These are phyloP conservation scores for Cairneyella variabilis DNA, from an alignment of 495 filamentous ascomycete species.

Conservation along the genomic window DNA sequence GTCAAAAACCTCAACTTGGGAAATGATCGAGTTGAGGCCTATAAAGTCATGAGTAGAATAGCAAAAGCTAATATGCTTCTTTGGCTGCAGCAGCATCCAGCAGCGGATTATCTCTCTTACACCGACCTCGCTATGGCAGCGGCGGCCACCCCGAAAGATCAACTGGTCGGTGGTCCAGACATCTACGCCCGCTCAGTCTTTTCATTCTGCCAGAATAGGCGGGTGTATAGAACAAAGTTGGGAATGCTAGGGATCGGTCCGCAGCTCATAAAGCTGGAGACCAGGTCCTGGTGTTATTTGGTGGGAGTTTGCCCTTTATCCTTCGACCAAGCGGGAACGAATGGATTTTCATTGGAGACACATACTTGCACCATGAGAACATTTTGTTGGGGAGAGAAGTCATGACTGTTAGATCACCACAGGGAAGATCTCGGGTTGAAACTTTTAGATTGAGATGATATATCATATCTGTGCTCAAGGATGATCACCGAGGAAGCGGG, in stretches of 20 bases:
- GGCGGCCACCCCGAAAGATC: background rate
- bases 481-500: no score
- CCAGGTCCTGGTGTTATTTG: constrained; percentile 24
- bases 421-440: background rate
- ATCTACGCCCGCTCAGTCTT: background rate
- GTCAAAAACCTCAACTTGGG: background rate
- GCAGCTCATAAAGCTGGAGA: constrained; percentile 18
- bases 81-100: background rate
- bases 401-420: background rate
- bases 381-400: background rate
- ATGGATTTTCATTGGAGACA: background rate
- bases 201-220: background rate
- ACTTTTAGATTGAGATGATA: background rate
- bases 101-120: background rate
- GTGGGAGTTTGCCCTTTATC: constrained; percentile 26
- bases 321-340: constrained; percentile 7
- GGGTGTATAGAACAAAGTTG: background rate
- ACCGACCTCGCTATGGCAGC: background rate
- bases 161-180: background rate
- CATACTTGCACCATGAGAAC: background rate
- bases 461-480: no score
- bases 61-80: background rate
- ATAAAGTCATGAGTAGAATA: background rate
- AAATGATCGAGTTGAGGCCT: background rate
- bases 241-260: background rate